Evolutionary conservation across 2,329 filamentous ascomycete species (phyloP), one percentile per base, ranked within the genome.

Genomic region (Hymenoscyphus linearis): DNA sequence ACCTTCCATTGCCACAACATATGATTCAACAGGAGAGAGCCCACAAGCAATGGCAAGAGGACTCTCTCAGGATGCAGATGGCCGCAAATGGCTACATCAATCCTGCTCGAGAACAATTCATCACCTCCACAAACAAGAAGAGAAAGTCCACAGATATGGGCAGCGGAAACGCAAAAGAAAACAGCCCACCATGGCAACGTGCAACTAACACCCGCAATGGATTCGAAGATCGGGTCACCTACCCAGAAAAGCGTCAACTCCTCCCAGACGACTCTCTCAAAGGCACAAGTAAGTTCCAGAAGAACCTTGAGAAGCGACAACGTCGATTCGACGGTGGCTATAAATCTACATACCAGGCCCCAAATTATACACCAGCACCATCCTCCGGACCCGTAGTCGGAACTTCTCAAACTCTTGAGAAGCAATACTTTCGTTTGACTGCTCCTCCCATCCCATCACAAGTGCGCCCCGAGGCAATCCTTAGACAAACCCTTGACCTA

Each of bases 351-450:
- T 80, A 82, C 66, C 67, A 70, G 56, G 77, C 79, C 14, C 44
- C 57, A 64, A 83, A 83, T 34, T 81, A 83, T 13, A 84, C 80
- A 57, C 84, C 85, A 25, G 79, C 80, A 69, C 78, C 85, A 67
- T 75, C 80, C 60, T 76, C 81, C 60, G 86, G 85, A 37, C 95
- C 95, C 10, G 87, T 98, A 36, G 84, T 97, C 63, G 95, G 95
- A 67, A 91, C 89, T 53, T 93, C 88, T 74, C 84, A 92, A 75
- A 82, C 81, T 26, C 80, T 98, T 68, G 93, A 98, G 77, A 99
- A 99, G 81, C 88, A 85, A 72, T 99, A 97, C 73, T 89, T 98
- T 72, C 92, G 95, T 65, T 82, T 99, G 74, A 99, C 93, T 18
- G 87, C 93, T 35, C 88, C 93, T 55, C 95, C 95, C 36, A 90